Base-by-base conservation (phyloP, 257 asterid species). In the Verbena officinalis region DNA sequence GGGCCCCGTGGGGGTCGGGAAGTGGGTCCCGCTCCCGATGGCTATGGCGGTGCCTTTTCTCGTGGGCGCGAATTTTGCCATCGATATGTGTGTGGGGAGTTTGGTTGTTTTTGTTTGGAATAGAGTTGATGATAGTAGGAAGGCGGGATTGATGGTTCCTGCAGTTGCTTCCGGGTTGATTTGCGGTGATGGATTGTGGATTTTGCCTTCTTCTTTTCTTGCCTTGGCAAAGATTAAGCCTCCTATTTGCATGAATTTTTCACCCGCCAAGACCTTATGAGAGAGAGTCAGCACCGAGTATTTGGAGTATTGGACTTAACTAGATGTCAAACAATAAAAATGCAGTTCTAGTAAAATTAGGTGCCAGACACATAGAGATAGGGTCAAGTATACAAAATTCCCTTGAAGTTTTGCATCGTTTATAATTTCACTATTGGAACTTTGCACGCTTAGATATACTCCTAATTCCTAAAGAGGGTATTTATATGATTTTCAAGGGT, bases 1-100 rank as follows among this genome's bases (percentile, higher is more conserved):
- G 0, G 7, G 16, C 51, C 92, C 91, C 0, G 20, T 31, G 72
- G 72, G 51, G 77, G 13, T 71, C 0, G 86, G 90, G 68, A 76
- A 64, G 20, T 68, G 83, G 75, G 67, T 86, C 5, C 95, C 96
- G 0, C 79, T 88, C 6, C 95, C 96, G 6, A 86, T 86, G 95
- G 96, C 95, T 5, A 88, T 88, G 92, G 96, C 96, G 1, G 96
- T 84, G 73, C 96, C 95, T 5, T 88, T 88, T 53, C 75, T 86
- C 0, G 92, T 84, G 16, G 92, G 95, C 4, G 96, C 83, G 4
- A 76, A 83, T 27, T 88, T 88, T 38, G 91, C 96, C 0, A 75
- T 88, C 1, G 96, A 88, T 50, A 88, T 88, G 96, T 86, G 88
- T 45, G 55, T 78, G n/a, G 96, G 96, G 75, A 85, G 96, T 72